Percentiles rank a stretch among this genome's conserved stretches.
Evolutionary conservation across 108 stramenopile genomes (phyloP).

Genomic region (Stephanodiscus minutulus): DNA sequence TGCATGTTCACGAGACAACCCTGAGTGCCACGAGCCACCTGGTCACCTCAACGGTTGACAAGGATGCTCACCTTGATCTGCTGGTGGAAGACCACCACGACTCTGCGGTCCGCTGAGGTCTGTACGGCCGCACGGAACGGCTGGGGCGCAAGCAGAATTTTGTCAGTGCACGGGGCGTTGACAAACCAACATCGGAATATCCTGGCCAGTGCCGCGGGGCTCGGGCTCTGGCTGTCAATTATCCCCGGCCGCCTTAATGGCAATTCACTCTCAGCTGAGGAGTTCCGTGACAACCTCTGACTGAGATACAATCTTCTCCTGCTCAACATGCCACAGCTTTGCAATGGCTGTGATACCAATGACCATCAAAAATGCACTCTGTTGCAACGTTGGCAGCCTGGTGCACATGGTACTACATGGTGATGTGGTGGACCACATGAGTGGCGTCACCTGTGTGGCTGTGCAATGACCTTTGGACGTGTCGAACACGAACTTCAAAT

Average conservation of each 20-base stretch:
- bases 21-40: no score
- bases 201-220: neutral
- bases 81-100: no score
- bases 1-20: neutral
- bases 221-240: neutral
- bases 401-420: slow-evolving; percentile 1
- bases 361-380: slow-evolving; percentile 9
- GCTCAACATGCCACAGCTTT: neutral
- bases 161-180: no score
- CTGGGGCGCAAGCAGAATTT: no score
- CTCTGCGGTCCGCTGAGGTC: no score
- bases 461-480: neutral
- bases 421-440: slow-evolving; percentile 19
- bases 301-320: slow-evolving; percentile 14
- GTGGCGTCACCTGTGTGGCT: slow-evolving; percentile 20
- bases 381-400: neutral
- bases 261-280: slow-evolving; percentile 23
- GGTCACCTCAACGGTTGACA: no score
- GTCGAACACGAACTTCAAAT: slow-evolving; percentile 1
- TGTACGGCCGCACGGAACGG: no score
- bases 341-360: slow-evolving; percentile 24
- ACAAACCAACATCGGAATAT: neutral
- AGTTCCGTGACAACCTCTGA: slow-evolving; percentile 32
- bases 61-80: no score
- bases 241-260: slow-evolving; percentile 9